Conservation (phyloP, 106 monocot genomes). For the Iris macrosiphon region DNA sequence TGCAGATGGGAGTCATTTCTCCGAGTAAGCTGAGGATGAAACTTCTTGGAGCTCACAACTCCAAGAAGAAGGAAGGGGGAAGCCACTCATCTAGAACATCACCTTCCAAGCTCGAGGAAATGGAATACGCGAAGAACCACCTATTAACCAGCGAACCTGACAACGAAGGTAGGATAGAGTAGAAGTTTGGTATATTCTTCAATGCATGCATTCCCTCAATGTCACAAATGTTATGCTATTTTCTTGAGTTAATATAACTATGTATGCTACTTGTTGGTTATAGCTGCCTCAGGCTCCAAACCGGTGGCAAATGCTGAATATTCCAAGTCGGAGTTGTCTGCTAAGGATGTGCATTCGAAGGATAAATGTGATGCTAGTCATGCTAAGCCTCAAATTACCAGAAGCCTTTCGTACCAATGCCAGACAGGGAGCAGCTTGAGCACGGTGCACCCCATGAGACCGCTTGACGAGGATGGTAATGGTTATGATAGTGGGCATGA, state of each 20-base stretch:
- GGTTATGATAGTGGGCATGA: constrained; percentile 48
- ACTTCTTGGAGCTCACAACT: constrained; percentile 55
- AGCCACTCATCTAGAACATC: constrained; percentile 51
- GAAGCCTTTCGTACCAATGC: constrained; percentile 11
- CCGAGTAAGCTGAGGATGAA: constrained; percentile 81
- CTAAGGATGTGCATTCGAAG: background rate
- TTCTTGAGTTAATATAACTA: background rate
- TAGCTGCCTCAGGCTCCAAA: constrained; percentile 12
- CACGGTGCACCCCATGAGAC: constrained; percentile 32
- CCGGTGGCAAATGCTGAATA: constrained; percentile 5
- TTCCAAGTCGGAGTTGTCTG: background rate
- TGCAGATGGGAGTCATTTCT: constrained; percentile 72
- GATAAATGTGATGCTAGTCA: constrained; percentile 4
- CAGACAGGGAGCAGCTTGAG: constrained; percentile 17
- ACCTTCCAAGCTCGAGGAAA: constrained; percentile 54
- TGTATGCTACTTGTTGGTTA: background rate
- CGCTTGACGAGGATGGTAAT: constrained; percentile 28
- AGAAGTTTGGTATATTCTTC: background rate
- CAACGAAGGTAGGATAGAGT: constrained; percentile 21
- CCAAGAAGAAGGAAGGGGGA: constrained; percentile 31
- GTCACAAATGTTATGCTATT: too few relatives aligned
- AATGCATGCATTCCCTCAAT: background rate
- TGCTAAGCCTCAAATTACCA: constrained; percentile 5
- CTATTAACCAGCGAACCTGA: constrained; percentile 33
- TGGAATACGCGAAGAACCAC: constrained; percentile 41